Evolutionary conservation across 305 asterid genomes (phyloP), one percentile per base, ranked within the genome.

Genomic region (Fraxinus xanthoxyloides): DNA sequence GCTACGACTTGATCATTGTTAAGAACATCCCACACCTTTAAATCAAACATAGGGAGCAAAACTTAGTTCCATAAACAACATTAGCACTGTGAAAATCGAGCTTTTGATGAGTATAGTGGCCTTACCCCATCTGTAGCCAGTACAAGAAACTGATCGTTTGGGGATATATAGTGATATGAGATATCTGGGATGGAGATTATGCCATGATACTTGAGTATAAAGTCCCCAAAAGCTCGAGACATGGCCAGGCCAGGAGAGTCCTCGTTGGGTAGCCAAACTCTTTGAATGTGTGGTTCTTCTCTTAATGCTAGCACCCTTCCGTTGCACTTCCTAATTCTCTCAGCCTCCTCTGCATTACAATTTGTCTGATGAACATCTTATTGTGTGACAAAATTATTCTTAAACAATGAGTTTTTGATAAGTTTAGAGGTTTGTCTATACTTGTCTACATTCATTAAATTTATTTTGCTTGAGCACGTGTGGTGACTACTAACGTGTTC

Each of bases 201-300:
- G 34, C 98, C 98, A 38, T 92, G 89, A 35, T 81, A 78, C 82
- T 95, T 93, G 0, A 95, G 93, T 75, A 89, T 65, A 2, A 95
- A 93, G 83, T 95, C 98, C 1, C 98, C 98, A 5, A 93, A 92
- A 35, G 97, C 93, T 23, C 97, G 89, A 15, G 98, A 92, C 97
- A 93, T 95, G 79, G 98, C 98, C 4, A 95, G 91, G 59, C 98
- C 98, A 0, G 98, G 98, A 35, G 93, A 88, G 56, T 95, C 90
- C 0, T 90, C 90, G 2, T 90, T 4, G 4, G 98, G 98, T 3
- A 93, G 85, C 97, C 97, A 95, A 30, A 95, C 98, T 73, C 98
- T 85, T 28, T 90, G 87, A n/a, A 93, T 76, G 72, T 95, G 97
- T 8, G 93, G 87, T 76, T 93, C 95, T 81, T 88, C 95, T 82